Evolutionary conservation across 495 filamentous ascomycete species (phyloP).

Genomic region (Pseudomonodictys pantanalensis): DNA sequence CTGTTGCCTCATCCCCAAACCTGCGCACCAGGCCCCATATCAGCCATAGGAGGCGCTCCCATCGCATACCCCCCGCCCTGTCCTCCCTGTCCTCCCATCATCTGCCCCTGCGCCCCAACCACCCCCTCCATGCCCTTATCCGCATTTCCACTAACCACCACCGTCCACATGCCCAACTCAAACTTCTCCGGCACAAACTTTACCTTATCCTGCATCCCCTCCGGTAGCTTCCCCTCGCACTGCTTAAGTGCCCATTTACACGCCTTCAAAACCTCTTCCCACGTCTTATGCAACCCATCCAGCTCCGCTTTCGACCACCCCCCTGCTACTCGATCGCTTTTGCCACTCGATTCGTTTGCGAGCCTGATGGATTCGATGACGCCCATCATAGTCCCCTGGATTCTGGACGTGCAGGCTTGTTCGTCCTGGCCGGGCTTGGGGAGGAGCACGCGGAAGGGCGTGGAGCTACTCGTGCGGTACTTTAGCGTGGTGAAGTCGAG

Average conservation of each 20-base stretch:
- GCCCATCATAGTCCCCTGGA: constrained; percentile 11
- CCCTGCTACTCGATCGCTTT: not conserved
- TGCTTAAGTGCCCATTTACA: constrained; percentile 9
- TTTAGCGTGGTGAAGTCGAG: not conserved
- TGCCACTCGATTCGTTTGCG: too few species aligned
- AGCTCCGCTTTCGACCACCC: not conserved
- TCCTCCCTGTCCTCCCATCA: too few species aligned
- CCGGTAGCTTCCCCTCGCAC: constrained; percentile 20
- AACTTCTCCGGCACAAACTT: constrained; percentile 10
- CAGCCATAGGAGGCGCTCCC: too few species aligned
- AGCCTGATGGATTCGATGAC: not conserved
- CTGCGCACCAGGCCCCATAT: too few species aligned
- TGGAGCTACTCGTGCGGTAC: not conserved
- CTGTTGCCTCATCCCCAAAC: too few species aligned
- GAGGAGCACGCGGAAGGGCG: not conserved
- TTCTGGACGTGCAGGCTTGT: not conserved
- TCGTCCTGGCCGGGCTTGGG: not conserved
- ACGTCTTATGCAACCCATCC: too few species aligned
- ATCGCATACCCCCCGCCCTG: too few species aligned
- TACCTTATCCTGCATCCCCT: constrained; percentile 24
- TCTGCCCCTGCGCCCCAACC: not conserved
- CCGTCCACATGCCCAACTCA: constrained; percentile 6
- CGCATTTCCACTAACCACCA: not conserved
- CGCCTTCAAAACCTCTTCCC: constrained; percentile 18
- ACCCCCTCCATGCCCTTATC: not conserved